Evolutionary conservation across 2,329 filamentous ascomycete genomes (phyloP).

Genomic region (Epichloe typhina): DNA sequence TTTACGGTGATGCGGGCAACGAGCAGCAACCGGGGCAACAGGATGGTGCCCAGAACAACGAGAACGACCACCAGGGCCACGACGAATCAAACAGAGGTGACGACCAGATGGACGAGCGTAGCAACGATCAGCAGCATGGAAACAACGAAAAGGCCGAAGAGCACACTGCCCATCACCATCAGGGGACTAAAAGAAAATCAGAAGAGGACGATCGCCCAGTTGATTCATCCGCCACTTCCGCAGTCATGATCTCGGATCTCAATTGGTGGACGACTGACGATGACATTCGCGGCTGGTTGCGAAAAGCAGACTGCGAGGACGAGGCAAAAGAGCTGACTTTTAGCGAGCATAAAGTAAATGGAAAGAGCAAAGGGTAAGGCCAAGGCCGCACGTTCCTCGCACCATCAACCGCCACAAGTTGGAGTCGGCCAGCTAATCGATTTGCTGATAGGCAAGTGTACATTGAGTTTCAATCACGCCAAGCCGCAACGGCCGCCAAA

Average conservation of each 20-base stretch:
- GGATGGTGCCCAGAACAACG: slow-evolving; percentile 24
- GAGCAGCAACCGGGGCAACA: slow-evolving; percentile 24
- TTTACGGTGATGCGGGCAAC: slow-evolving; percentile 48
- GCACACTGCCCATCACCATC: slow-evolving; percentile 20
- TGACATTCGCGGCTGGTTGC: slow-evolving; percentile 78
- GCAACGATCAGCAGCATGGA: slow-evolving; percentile 14
- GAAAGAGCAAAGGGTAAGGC: slow-evolving; percentile 89
- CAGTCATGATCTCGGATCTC: slow-evolving; percentile 76
- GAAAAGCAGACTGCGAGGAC: slow-evolving; percentile 65
- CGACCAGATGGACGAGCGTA: slow-evolving; percentile 17
- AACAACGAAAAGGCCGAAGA: slow-evolving; percentile 15
- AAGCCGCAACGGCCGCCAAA: slow-evolving; percentile 78
- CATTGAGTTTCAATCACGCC: slow-evolving; percentile 69
- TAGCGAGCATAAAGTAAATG: slow-evolving; percentile 97
- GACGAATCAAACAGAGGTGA: slow-evolving; percentile 28
- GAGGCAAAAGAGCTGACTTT: slow-evolving; percentile 90
- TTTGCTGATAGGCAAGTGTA: slow-evolving; percentile 50
- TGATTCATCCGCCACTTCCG: slow-evolving; percentile 49
- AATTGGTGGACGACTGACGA: slow-evolving; percentile 98
- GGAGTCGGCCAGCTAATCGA: not conserved
- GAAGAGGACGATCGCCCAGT: slow-evolving; percentile 45
- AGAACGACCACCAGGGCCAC: slow-evolving; percentile 7
- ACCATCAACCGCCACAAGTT: not conserved
- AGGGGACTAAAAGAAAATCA: slow-evolving; percentile 49
- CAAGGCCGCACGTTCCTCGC: slow-evolving; percentile 2